Conservation (phyloP, 1,139 yeast genomes). For the Debaryomyces singareniensis region DNA sequence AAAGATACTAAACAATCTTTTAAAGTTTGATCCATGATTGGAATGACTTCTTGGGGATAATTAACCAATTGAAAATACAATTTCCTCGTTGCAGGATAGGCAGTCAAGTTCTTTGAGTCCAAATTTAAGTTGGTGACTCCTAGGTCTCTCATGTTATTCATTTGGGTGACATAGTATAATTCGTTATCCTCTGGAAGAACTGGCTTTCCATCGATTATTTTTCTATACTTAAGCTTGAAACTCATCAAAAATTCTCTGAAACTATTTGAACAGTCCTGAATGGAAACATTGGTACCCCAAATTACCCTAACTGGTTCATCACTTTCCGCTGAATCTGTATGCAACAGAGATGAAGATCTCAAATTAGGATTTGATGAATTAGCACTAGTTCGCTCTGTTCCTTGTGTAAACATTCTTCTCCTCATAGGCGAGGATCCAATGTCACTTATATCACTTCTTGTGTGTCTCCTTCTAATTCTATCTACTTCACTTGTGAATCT, state of each 20-base stretch:
- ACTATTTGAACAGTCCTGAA: slow-evolving; percentile 73
- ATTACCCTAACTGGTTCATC: slow-evolving; percentile 82
- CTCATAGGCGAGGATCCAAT: slow-evolving; percentile 36
- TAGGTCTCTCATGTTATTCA: slow-evolving; percentile 67
- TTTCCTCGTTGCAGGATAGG: slow-evolving; percentile 71
- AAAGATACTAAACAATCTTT: slow-evolving; percentile 85
- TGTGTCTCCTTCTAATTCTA: slow-evolving; percentile 34
- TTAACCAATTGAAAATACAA: slow-evolving; percentile 79
- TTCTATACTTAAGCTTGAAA: slow-evolving; percentile 75
- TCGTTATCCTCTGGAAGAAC: slow-evolving; percentile 59
- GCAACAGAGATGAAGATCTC: slow-evolving; percentile 21
- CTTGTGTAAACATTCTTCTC: slow-evolving; percentile 28
- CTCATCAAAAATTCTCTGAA: slow-evolving; percentile 81
- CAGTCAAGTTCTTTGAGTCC: slow-evolving; percentile 73
- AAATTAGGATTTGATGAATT: slow-evolving; percentile 6
- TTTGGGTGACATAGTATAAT: slow-evolving; percentile 63
- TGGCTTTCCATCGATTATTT: slow-evolving; percentile 35
- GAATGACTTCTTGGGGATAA: slow-evolving; percentile 95
- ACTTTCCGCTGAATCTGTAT: slow-evolving; percentile 20
- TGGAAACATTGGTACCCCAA: slow-evolving; percentile 98
- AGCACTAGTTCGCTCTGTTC: not conserved
- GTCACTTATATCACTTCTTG: slow-evolving; percentile 40
- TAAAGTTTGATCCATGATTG: slow-evolving; percentile 94
- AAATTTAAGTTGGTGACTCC: slow-evolving; percentile 80
- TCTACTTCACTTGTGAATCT: slow-evolving; percentile 38